Percentiles rank a stretch among this genome's conserved stretches.
Conservation (phyloP, 2,329 filamentous ascomycete genomes). For the Verticillium klebahnii region DNA sequence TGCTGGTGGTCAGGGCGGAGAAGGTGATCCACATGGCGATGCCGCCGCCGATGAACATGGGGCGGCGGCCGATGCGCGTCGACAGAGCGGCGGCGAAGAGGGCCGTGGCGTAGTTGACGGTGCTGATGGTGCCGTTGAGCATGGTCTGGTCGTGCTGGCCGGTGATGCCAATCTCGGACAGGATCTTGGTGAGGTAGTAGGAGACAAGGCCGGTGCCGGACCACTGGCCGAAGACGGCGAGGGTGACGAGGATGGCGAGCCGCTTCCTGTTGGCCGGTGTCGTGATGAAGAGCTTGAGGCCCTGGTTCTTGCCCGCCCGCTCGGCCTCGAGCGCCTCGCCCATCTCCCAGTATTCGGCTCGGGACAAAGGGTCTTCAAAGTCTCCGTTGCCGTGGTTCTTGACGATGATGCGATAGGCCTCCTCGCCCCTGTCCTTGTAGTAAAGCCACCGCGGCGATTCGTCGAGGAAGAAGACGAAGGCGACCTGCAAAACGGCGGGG, state of each 20-base stretch:
- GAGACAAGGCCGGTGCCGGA: slow-evolving; percentile 26
- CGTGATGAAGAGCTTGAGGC: slow-evolving; percentile 12
- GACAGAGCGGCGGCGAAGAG: slow-evolving; percentile 1
- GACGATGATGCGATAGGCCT: slow-evolving; percentile 17
- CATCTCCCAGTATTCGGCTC: slow-evolving; percentile 23
- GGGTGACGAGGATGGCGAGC: slow-evolving; percentile 15
- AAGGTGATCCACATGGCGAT: slow-evolving; percentile 17
- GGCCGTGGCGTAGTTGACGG: slow-evolving; percentile 1
- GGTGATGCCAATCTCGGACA: slow-evolving; percentile 22
- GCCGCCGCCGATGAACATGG: slow-evolving; percentile 24
- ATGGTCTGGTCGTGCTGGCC: slow-evolving; percentile 27
- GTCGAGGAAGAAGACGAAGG: slow-evolving; percentile 25
- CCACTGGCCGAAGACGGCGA: slow-evolving; percentile 21
- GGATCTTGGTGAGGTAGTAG: slow-evolving; percentile 31
- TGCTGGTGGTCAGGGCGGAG: slow-evolving; percentile 3
- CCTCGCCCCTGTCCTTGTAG: slow-evolving; percentile 23
- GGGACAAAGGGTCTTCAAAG: slow-evolving; percentile 15
- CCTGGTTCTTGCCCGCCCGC: background rate
- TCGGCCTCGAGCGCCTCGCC: background rate
- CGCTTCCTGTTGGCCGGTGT: slow-evolving; percentile 19
- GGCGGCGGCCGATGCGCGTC: background rate
- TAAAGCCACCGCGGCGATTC: slow-evolving; percentile 32
- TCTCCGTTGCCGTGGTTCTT: slow-evolving; percentile 11
- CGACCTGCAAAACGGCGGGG: slow-evolving; percentile 8
- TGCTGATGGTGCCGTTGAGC: slow-evolving; percentile 28